phyloP scores from a whole-genome alignment of 805 yeast species.

The Pichia gijzeniarum region DNA sequence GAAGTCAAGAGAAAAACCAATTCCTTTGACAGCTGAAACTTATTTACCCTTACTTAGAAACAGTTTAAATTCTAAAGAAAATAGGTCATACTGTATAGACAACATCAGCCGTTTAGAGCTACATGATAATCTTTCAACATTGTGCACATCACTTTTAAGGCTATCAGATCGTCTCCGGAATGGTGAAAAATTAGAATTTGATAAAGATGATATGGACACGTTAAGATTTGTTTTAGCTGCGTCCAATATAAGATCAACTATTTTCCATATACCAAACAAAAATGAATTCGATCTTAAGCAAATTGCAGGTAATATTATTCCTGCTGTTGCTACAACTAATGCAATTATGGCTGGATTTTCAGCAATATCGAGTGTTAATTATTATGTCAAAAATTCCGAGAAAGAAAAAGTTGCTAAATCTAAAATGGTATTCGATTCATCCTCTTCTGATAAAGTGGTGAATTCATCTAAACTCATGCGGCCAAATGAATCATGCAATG shows the following conservation, averaged over 20 bases:
- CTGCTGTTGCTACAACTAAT: slow-evolving; percentile 97
- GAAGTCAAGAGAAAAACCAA: slow-evolving; percentile 68
- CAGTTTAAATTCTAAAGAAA: not conserved
- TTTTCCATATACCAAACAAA: slow-evolving; percentile 64
- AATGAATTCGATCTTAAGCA: slow-evolving; percentile 85
- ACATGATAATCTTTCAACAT: slow-evolving; percentile 64
- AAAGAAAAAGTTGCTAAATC: slow-evolving; percentile 30
- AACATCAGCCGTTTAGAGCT: slow-evolving; percentile 33
- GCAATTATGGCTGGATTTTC: slow-evolving; percentile 92
- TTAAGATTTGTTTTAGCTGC: slow-evolving; percentile 82
- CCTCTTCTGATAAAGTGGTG: slow-evolving; percentile 55
- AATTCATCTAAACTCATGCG: slow-evolving; percentile 53
- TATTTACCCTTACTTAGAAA: not conserved
- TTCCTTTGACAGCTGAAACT: slow-evolving; percentile 8
- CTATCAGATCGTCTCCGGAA: slow-evolving; percentile 43
- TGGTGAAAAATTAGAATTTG: slow-evolving; percentile 55
- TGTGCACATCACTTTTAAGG: slow-evolving; percentile 40
- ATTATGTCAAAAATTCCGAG: slow-evolving; percentile 24
- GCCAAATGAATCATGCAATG: slow-evolving; percentile 69
- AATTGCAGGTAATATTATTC: slow-evolving; percentile 96
- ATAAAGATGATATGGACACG: slow-evolving; percentile 93
- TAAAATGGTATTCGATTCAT: slow-evolving; percentile 46
- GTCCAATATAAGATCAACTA: slow-evolving; percentile 65
- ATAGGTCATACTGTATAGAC: not conserved
- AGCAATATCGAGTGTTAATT: slow-evolving; percentile 61